phyloP scores from a whole-genome alignment of 179 eudicot species.

The Gypsophila paniculata region DNA sequence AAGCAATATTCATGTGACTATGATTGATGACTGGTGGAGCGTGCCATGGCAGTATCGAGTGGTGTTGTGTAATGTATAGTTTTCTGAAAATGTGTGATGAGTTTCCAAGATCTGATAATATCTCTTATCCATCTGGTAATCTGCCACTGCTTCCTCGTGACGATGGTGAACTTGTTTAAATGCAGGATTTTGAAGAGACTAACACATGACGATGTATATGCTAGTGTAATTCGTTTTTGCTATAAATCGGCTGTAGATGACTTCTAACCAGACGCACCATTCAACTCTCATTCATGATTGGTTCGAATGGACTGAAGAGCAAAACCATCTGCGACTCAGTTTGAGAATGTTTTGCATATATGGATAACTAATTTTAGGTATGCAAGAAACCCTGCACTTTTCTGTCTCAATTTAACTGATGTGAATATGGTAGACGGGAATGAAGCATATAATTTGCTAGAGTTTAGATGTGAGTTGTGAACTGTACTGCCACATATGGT shows the following conservation, averaged over 20 bases:
- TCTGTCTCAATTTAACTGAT: constrained; percentile 22
- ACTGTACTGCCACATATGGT: constrained; percentile 10
- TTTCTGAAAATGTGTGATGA: background rate
- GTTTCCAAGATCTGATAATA: background rate
- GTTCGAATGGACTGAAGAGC: constrained; percentile 16
- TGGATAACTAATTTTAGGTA: constrained; percentile 22
- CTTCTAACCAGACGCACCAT: background rate
- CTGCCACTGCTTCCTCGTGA: background rate
- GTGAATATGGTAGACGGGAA: constrained; percentile 30
- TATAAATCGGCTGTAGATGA: constrained; percentile 16
- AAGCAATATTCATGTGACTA: no score
- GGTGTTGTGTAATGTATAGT: no score
- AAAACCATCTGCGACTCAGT: constrained; percentile 10
- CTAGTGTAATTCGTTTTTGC: constrained; percentile 4
- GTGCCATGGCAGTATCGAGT: background rate
- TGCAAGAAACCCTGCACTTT: constrained; percentile 17
- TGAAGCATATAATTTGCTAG: constrained; percentile 25
- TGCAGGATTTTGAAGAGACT: constrained; percentile 32
- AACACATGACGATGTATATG: constrained; percentile 11
- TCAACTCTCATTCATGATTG: constrained; percentile 14
- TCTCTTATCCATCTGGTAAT: background rate
- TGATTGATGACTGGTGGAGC: background rate
- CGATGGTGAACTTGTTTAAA: constrained; percentile 7
- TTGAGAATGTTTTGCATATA: constrained; percentile 9
- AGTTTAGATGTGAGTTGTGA: constrained; percentile 26